A percentile compares a stretch with the other conserved stretches of the same genome.
Conservation (phyloP, 305 asterid genomes). For the Solanum aculeatissimum region DNA sequence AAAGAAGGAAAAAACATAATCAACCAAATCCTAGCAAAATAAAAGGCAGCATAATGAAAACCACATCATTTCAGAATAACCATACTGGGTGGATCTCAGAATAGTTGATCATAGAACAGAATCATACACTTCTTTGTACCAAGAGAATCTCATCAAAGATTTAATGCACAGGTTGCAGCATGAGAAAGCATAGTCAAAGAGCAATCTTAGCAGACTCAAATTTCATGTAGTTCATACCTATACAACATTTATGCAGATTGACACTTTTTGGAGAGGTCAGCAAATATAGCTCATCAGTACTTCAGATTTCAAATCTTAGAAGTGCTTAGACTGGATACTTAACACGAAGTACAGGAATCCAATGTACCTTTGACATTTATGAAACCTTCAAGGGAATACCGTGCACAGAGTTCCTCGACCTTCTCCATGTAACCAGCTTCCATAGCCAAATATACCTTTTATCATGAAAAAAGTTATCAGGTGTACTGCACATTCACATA, state of each 20-base stretch:
- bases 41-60: neutral
- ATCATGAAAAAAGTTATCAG: neutral
- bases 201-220: neutral
- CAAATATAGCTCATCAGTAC: neutral
- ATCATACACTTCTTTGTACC: neutral
- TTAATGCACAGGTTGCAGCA: neutral
- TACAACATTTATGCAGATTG: neutral
- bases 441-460: slow-evolving; percentile 90
- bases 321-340: neutral
- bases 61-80: neutral
- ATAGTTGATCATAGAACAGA: neutral
- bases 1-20: neutral
- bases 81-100: neutral
- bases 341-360: neutral
- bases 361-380: slow-evolving; percentile 51
- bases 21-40: neutral
- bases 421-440: slow-evolving; percentile 95
- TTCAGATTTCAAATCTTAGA: neutral
- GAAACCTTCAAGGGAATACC: slow-evolving; percentile 74
- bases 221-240: neutral
- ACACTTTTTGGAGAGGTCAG: neutral
- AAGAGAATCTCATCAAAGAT: neutral
- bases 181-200: neutral
- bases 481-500: neutral
- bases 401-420: slow-evolving; percentile 85